A percentile compares a stretch with the other conserved stretches of the same genome.
These are phyloP conservation scores for Globisporangium nunn DNA, from an alignment of 352 stramenopile genomes.

Conservation along the genomic window DNA sequence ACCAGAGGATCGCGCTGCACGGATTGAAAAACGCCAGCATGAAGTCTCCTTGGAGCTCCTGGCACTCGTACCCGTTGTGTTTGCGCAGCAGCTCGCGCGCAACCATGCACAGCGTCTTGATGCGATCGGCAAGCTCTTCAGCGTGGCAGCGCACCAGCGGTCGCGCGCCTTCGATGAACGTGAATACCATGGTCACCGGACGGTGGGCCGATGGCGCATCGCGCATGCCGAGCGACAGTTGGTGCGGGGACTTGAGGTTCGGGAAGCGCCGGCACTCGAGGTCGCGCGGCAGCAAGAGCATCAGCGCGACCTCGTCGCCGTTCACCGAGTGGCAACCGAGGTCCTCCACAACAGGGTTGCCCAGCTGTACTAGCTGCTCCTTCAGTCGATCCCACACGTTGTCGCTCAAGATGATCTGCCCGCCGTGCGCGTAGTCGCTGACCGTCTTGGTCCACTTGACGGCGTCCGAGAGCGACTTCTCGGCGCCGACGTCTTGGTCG, in stretches of 20 bases:
- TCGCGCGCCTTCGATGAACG: constrained; percentile 81
- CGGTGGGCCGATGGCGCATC: constrained; percentile 73
- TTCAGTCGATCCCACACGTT: constrained; percentile 84
- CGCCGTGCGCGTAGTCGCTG: constrained; percentile 74
- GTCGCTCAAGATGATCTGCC: constrained; percentile 81
- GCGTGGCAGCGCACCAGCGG: constrained; percentile 77
- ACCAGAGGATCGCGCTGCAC: constrained; percentile 75
- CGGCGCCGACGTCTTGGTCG: constrained; percentile 37
- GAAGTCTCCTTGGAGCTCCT: constrained; percentile 85
- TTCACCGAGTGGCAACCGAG: constrained; percentile 68
- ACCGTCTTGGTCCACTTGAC: constrained; percentile 85
- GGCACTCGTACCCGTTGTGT: constrained; percentile 85
- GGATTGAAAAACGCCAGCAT: constrained; percentile 88
- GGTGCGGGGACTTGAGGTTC: constrained; percentile 61
- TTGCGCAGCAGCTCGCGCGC: constrained; percentile 67
- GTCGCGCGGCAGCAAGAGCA: constrained; percentile 73
- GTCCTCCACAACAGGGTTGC: constrained; percentile 86
- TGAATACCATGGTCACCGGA: constrained; percentile 85
- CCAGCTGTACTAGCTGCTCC: constrained; percentile 79
- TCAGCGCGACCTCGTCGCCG: constrained; percentile 67
- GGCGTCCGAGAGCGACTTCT: constrained; percentile 61
- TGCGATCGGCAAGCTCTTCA: constrained; percentile 75
- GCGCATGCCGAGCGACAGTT: constrained; percentile 73
- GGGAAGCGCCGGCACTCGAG: constrained; percentile 70
- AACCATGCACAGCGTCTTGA: constrained; percentile 79